Percentiles rank a stretch among this genome's conserved stretches.
phyloP scores from a whole-genome alignment of 208 protist genomes.

The Eutreptiella sp. region DNA sequence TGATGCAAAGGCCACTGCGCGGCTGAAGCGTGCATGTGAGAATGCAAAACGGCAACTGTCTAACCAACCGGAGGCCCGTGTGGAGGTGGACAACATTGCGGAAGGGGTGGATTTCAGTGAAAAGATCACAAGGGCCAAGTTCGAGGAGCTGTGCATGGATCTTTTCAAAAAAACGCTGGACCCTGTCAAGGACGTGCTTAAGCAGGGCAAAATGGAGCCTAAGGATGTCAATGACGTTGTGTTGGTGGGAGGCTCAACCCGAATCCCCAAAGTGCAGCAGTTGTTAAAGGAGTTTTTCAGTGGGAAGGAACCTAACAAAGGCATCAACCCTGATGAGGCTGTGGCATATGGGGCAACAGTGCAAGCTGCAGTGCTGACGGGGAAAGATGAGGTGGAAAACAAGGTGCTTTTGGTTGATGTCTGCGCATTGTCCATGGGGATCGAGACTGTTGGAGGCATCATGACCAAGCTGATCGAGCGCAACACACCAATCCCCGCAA shows the following conservation, averaged over 20 bases:
- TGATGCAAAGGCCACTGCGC: constrained; percentile 47
- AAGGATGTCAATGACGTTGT: constrained; percentile 86
- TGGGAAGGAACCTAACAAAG: constrained; percentile 77
- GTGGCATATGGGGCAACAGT: constrained; percentile 94
- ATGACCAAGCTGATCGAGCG: constrained; percentile 53
- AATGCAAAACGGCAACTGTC: constrained; percentile 87
- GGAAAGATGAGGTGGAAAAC: constrained; percentile 40
- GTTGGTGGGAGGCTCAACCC: constrained; percentile 83
- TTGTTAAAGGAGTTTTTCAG: constrained; percentile 87
- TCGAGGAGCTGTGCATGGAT: constrained; percentile 89
- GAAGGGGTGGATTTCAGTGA: constrained; percentile 76
- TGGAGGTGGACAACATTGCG: constrained; percentile 87
- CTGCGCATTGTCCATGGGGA: constrained; percentile 67
- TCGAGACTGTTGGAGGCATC: constrained; percentile 75
- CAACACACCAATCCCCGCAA: constrained; percentile 37
- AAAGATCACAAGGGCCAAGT: constrained; percentile 68
- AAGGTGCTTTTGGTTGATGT: constrained; percentile 57
- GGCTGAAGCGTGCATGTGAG: constrained; percentile 77
- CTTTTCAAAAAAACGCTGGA: constrained; percentile 83
- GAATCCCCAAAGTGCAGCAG: constrained; percentile 87
- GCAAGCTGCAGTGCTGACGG: constrained; percentile 79
- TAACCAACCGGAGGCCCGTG: constrained; percentile 37
- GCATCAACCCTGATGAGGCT: constrained; percentile 93
- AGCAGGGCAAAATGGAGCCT: constrained; percentile 81
- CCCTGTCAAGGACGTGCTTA: constrained; percentile 79